A percentile compares a stretch with the other conserved stretches of the same genome.
These are phyloP conservation scores for Zostera marina DNA, from an alignment of 116 monocot species.

Conservation along the genomic window DNA sequence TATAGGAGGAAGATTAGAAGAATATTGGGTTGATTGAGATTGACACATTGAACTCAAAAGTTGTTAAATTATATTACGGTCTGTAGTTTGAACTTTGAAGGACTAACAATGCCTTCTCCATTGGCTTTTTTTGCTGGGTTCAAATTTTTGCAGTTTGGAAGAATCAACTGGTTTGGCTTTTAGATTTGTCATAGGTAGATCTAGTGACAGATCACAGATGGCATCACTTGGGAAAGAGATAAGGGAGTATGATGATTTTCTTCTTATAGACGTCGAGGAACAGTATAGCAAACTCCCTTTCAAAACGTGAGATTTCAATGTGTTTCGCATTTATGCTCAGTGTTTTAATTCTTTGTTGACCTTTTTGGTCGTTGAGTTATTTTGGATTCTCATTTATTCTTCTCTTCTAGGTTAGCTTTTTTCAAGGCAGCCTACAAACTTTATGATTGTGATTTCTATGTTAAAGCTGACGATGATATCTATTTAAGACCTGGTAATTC, in stretches of 20 bases:
- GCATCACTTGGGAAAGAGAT: conserved; percentile 50
- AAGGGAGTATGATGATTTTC: conserved; percentile 71
- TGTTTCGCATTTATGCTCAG: too few species aligned
- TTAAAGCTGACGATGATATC: conserved; percentile 93
- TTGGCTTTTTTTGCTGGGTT: not conserved
- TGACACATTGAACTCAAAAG: too few species aligned
- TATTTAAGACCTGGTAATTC: conserved; percentile 74
- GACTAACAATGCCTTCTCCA: not conserved
- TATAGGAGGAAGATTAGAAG: too few species aligned
- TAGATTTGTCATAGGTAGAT: conserved; percentile 87
- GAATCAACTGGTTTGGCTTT: conserved; percentile 71
- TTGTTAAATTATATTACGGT: not conserved
- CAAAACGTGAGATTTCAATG: conserved; percentile 78
- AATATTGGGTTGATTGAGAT: too few species aligned
- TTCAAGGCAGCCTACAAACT: conserved; percentile 83
- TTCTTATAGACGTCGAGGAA: conserved; percentile 79
- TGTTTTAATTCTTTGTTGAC: too few species aligned
- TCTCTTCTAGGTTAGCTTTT: conserved; percentile 78
- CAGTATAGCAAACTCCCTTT: conserved; percentile 72
- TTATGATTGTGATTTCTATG: conserved; percentile 78
- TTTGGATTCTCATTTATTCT: conserved; percentile 5
- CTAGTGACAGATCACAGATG: conserved; percentile 50
- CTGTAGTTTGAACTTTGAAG: not conserved
- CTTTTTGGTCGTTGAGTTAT: not conserved
- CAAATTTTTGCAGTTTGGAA: conserved; percentile 49